Evolutionary conservation across 164 flowering plant species (phyloP).

Genomic region (Piper longum): DNA sequence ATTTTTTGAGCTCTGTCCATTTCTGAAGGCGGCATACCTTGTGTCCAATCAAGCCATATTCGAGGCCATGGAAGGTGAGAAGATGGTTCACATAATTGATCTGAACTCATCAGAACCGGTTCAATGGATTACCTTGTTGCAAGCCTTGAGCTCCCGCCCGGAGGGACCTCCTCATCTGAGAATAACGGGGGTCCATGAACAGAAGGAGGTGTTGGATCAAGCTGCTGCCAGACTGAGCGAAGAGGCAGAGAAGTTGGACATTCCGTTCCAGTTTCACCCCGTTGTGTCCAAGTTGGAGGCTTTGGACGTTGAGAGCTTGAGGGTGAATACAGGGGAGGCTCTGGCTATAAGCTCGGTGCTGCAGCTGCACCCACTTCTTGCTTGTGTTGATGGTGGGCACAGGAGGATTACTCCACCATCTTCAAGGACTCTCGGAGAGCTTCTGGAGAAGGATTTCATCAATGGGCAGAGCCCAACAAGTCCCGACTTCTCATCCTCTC

Average conservation of each 20-base stretch:
- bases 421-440: conserved; percentile 10
- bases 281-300: conserved; percentile 42
- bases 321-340: conserved; percentile 79
- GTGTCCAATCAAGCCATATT: conserved; percentile 56
- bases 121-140: conserved; percentile 60
- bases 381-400: conserved; percentile 1
- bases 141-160: conserved; percentile 40
- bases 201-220: conserved; percentile 55
- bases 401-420: conserved; percentile 22
- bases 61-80: conserved; percentile 81
- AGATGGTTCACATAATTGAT: conserved; percentile 70
- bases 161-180: conserved; percentile 84
- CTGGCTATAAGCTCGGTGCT: conserved; percentile 60
- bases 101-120: conserved; percentile 48
- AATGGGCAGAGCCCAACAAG: conserved; percentile 10
- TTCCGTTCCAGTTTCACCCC: conserved; percentile 69
- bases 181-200: conserved; percentile 62
- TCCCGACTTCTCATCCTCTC: too few species aligned
- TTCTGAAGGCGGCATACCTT: conserved; percentile 43
- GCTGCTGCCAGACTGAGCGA: conserved; percentile 41
- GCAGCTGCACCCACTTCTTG: conserved; percentile 54
- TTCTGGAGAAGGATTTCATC: too few species aligned
- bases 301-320: conserved; percentile 41
- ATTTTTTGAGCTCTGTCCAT: conserved; percentile 58
- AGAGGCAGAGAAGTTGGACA: conserved; percentile 62